phyloP scores from a whole-genome alignment of 176 grass and related monocot species.

The Carex cristatella region DNA sequence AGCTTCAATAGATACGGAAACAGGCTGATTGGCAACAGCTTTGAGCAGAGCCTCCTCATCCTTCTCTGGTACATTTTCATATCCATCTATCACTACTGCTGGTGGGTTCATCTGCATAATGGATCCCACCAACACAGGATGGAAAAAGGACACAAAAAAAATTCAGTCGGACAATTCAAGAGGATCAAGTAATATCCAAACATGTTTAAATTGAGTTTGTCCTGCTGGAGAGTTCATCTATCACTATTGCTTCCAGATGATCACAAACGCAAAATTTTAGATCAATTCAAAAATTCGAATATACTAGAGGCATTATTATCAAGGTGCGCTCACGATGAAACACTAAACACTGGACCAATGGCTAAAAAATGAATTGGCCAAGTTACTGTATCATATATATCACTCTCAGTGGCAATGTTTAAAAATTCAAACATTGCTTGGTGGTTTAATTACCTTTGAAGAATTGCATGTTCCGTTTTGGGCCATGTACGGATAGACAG shows the following conservation, averaged over 20 bases:
- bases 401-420: neutral
- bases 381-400: too few relatives aligned
- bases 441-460: neutral
- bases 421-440: neutral
- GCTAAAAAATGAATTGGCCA: neutral
- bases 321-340: neutral
- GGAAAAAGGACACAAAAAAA: neutral
- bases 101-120: slow-evolving; percentile 19
- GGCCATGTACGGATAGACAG: slow-evolving; percentile 54
- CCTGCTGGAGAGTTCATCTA: too few relatives aligned
- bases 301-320: neutral
- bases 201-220: neutral
- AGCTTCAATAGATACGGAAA: slow-evolving; percentile 71
- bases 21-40: slow-evolving; percentile 67
- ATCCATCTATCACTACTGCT: slow-evolving; percentile 44
- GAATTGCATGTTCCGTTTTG: slow-evolving; percentile 50
- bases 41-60: slow-evolving; percentile 51
- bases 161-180: neutral
- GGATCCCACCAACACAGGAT: neutral
- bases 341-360: too few relatives aligned
- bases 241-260: neutral
- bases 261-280: neutral
- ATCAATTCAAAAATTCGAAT: neutral
- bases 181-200: neutral
- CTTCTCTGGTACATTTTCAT: slow-evolving; percentile 50